phyloP scores from a whole-genome alignment of 164 flowering plant genomes.

The Macadamia integrifolia region DNA sequence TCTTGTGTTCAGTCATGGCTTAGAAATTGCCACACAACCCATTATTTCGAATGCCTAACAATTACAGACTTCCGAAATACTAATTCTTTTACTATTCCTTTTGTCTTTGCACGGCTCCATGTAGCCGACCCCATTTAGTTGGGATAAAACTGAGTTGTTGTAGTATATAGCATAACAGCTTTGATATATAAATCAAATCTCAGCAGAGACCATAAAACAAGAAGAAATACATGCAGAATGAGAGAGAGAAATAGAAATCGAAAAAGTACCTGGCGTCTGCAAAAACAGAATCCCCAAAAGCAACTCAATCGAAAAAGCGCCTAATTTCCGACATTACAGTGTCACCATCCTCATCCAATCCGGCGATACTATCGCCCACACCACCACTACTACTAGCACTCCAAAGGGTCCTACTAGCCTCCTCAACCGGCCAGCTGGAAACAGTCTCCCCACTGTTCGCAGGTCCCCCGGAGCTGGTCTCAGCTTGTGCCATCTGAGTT shows the following conservation, averaged over 20 bases:
- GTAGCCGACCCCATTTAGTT: too few species aligned
- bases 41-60: not conserved
- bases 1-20: too few species aligned
- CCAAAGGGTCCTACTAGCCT: conserved; percentile 6
- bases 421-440: conserved; percentile 37
- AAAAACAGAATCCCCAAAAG: conserved; percentile 7
- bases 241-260: not conserved
- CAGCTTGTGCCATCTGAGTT: conserved; percentile 35
- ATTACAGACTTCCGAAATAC: not conserved
- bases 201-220: not conserved
- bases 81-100: too few species aligned
- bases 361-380: not conserved
- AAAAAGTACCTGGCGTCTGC: conserved; percentile 18
- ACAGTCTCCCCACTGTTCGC: conserved; percentile 47
- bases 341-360: conserved; percentile 30
- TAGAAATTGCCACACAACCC: not conserved
- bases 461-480: conserved; percentile 29
- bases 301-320: conserved; percentile 14
- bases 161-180: not conserved
- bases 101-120: too few species aligned
- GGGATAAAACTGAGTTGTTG: too few species aligned
- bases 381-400: conserved; percentile 15
- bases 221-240: not conserved
- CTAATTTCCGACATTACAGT: conserved; percentile 31
- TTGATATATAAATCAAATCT: not conserved